These are phyloP conservation scores for Russula brevipes DNA, from an alignment of 768 basidiomycete species.

Conservation along the genomic window DNA sequence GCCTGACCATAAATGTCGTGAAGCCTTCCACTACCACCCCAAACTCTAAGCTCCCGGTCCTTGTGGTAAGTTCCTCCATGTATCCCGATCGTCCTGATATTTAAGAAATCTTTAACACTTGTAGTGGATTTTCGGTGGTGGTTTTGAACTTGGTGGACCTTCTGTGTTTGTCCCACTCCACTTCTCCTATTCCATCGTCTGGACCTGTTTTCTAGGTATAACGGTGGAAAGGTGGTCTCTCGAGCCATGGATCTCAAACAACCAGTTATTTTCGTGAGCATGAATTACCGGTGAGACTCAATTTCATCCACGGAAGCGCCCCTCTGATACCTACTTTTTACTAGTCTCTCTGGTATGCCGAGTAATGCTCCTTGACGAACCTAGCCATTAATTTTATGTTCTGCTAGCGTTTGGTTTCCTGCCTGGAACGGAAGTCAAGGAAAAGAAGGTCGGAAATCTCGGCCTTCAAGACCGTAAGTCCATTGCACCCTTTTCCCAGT, in stretches of 20 bases:
- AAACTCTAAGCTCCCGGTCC: slow-evolving; percentile 25
- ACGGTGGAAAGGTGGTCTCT: slow-evolving; percentile 26
- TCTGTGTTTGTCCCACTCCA: slow-evolving; percentile 5
- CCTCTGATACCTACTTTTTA: neutral
- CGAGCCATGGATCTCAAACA: slow-evolving; percentile 27
- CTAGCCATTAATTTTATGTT: neutral
- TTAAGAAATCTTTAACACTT: neutral
- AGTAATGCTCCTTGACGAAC: too few relatives aligned
- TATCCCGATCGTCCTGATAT: too few relatives aligned
- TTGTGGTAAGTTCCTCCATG: slow-evolving; percentile 24
- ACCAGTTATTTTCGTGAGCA: slow-evolving; percentile 29
- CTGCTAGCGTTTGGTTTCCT: slow-evolving; percentile 46
- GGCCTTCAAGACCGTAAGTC: slow-evolving; percentile 62
- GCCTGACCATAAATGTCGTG: slow-evolving; percentile 29
- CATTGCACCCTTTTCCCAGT: neutral
- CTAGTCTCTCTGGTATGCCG: slow-evolving; percentile 19
- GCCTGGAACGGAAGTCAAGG: slow-evolving; percentile 46
- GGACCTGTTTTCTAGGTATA: slow-evolving; percentile 12
- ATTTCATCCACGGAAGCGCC: neutral
- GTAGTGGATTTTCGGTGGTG: slow-evolving; percentile 30
- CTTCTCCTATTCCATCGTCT: neutral
- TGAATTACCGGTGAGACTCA: slow-evolving; percentile 29
- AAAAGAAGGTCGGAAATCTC: slow-evolving; percentile 52
- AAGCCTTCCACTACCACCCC: slow-evolving; percentile 18
- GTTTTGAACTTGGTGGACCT: slow-evolving; percentile 16